These are phyloP conservation scores for Colletotrichum agaves DNA, from an alignment of 2,329 filamentous ascomycete genomes.

Conservation along the genomic window DNA sequence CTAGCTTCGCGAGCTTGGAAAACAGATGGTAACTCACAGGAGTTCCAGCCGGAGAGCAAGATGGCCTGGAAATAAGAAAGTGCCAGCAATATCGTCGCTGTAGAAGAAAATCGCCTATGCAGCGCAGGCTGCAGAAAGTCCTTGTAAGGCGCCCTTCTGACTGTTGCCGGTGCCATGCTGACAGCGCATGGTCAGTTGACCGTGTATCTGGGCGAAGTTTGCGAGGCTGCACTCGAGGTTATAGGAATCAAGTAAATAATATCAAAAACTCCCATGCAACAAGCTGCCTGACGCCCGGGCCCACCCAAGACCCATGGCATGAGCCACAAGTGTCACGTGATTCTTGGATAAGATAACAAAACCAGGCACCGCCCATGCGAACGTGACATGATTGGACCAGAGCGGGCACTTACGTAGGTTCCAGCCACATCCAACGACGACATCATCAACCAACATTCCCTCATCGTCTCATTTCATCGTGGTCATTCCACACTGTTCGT, in stretches of 20 bases:
- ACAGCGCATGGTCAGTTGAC: conserved; percentile 56
- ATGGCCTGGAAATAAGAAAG: conserved; percentile 81
- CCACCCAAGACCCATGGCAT: conserved; percentile 1
- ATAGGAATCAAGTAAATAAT: conserved; percentile 40
- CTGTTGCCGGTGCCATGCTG: conserved; percentile 63
- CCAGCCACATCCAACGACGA: conserved; percentile 36
- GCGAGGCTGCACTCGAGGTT: conserved; percentile 35
- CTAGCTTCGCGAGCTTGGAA: conserved; percentile 23
- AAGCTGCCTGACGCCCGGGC: conserved; percentile 18
- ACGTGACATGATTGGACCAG: conserved; percentile 23
- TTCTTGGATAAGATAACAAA: neutral
- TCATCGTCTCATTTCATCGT: neutral
- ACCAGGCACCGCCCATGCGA: conserved; percentile 26
- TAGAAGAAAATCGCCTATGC: conserved; percentile 86
- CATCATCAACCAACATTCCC: conserved; percentile 3
- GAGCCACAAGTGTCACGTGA: conserved; percentile 22
- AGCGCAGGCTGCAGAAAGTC: conserved; percentile 91
- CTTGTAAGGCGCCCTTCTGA: conserved; percentile 76
- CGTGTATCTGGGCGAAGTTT: conserved; percentile 41
- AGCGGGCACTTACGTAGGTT: conserved; percentile 31
- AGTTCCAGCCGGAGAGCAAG: conserved; percentile 74
- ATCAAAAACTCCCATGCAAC: conserved; percentile 37
- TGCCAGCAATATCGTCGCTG: conserved; percentile 74
- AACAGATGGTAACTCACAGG: conserved; percentile 63
- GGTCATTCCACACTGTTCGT: neutral